Conservation (phyloP, 2,329 filamentous ascomycete species). For the Aschersonia sp. region DNA sequence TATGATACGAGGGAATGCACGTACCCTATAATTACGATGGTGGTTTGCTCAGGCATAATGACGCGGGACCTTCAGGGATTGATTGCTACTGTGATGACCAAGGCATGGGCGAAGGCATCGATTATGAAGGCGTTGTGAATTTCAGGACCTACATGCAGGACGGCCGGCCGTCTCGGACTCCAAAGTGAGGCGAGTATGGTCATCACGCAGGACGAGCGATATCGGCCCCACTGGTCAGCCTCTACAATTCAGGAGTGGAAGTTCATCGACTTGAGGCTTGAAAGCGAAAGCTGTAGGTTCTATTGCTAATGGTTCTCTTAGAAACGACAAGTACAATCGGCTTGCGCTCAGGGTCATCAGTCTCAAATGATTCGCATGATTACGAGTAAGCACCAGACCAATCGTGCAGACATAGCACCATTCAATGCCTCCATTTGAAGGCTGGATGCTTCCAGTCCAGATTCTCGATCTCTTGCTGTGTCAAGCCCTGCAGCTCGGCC, state of each 20-base stretch:
- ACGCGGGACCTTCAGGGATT: background rate
- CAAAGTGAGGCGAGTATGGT: background rate
- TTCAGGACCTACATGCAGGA: background rate
- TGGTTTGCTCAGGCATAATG: constrained; percentile 1
- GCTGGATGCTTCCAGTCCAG: constrained; percentile 53
- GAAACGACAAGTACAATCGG: background rate
- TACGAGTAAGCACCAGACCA: too few species aligned
- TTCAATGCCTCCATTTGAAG: constrained; percentile 39
- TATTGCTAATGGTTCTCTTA: too few species aligned
- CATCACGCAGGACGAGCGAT: background rate
- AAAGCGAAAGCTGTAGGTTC: too few species aligned
- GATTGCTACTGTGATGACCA: background rate
- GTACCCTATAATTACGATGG: constrained; percentile 6
- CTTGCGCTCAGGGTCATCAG: background rate
- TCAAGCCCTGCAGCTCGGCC: constrained; percentile 36
- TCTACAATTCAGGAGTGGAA: too few species aligned
- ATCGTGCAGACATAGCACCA: background rate
- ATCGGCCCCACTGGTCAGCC: background rate
- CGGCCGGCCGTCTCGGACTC: too few species aligned
- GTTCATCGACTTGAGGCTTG: background rate
- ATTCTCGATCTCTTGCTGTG: constrained; percentile 37
- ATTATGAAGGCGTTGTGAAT: background rate
- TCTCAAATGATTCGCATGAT: too few species aligned
- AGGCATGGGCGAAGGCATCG: background rate
- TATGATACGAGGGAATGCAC: background rate